Evolutionary conservation across 805 yeast genomes (phyloP).

Genomic region (Isabelozyma gotoi): DNA sequence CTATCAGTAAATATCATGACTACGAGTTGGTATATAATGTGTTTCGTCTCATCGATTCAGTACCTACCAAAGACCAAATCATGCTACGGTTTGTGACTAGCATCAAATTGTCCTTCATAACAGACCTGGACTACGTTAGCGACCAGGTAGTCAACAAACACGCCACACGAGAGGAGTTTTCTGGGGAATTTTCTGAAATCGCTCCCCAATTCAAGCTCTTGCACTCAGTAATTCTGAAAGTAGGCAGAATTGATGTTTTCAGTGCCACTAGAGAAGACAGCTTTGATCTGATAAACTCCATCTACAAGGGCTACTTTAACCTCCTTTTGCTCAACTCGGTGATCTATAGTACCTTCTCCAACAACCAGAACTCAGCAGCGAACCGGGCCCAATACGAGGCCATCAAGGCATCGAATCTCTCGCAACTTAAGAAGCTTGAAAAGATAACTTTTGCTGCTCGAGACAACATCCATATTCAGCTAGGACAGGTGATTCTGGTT

Average conservation of each 20-base stretch:
- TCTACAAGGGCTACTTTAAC: conserved; percentile 15
- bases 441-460: conserved; percentile 6
- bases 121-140: not conserved
- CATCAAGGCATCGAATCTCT: conserved; percentile 1
- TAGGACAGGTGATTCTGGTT: conserved; percentile 16
- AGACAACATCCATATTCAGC: conserved; percentile 14
- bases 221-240: not conserved
- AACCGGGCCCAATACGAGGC: conserved; percentile 1
- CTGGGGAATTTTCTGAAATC: not conserved
- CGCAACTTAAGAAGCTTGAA: conserved; percentile 2
- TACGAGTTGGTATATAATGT: conserved; percentile 22
- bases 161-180: not conserved
- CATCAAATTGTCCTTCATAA: conserved; percentile 1
- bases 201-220: not conserved
- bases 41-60: conserved; percentile 10
- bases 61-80: not conserved
- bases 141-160: not conserved
- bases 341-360: not conserved
- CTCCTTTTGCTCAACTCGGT: conserved; percentile 11
- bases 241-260: conserved; percentile 3
- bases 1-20: conserved; percentile 6
- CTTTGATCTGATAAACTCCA: not conserved
- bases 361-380: conserved; percentile 1
- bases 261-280: conserved; percentile 1
- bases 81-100: not conserved